phyloP scores from a whole-genome alignment of 306 rosid genomes.

The Lithocarpus polystachyus region DNA sequence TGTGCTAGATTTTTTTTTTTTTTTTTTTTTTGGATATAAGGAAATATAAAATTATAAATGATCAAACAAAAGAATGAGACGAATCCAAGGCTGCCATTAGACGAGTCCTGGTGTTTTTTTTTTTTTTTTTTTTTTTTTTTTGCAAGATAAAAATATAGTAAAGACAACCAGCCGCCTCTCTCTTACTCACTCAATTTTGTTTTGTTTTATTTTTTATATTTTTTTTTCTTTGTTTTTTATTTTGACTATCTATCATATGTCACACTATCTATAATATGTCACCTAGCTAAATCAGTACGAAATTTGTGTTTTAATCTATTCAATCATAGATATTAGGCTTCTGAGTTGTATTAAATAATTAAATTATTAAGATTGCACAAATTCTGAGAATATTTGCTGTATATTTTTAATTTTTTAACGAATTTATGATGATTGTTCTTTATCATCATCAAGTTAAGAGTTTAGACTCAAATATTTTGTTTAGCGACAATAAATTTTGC shows the following conservation, averaged over 20 bases:
- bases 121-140: not conserved
- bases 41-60: not conserved
- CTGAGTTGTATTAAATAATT: too few species aligned
- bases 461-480: too few species aligned
- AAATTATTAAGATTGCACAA: too few species aligned
- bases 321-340: too few species aligned
- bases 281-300: not conserved
- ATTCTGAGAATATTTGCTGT: too few species aligned
- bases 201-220: not conserved
- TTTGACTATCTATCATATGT: conserved; percentile 15
- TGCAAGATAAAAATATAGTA: conserved; percentile 8
- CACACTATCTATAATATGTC: not conserved
- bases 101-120: not conserved
- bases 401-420: too few species aligned
- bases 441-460: too few species aligned
- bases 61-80: not conserved
- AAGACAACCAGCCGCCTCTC: conserved; percentile 27
- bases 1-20: not conserved
- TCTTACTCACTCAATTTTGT: not conserved
- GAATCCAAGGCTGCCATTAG: not conserved
- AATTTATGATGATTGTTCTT: too few species aligned
- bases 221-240: not conserved
- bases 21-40: not conserved
- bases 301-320: too few species aligned
- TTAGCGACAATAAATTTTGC: too few species aligned